These are phyloP conservation scores for Leucocoprinus leucothites DNA, from an alignment of 768 basidiomycete genomes.

Conservation along the genomic window DNA sequence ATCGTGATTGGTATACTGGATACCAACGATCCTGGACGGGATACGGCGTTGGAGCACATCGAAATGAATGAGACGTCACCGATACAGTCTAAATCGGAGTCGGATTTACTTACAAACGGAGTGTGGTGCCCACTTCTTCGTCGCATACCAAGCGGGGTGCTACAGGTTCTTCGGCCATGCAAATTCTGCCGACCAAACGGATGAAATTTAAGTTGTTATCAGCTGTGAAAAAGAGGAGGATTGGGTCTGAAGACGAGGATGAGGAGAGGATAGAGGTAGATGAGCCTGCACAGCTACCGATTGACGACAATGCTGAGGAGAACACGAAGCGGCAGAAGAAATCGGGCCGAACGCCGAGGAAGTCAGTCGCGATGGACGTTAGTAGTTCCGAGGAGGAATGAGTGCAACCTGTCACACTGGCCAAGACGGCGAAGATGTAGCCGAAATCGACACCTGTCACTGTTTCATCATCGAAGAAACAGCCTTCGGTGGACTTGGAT, in stretches of 20 bases:
- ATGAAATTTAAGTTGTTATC: background rate
- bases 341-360: background rate
- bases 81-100: no score
- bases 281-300: background rate
- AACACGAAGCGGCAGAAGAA: conserved; percentile 13
- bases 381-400: no score
- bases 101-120: no score
- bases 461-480: background rate
- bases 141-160: no score
- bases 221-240: background rate
- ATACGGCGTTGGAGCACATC: background rate
- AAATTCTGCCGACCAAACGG: background rate
- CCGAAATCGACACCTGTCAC: background rate
- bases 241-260: background rate
- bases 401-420: no score
- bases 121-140: no score
- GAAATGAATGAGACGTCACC: no score
- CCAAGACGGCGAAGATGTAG: no score
- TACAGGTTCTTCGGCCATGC: background rate
- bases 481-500: conserved; percentile 8
- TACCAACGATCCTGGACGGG: background rate
- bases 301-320: background rate
- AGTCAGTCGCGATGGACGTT: no score
- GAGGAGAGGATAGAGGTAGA: background rate
- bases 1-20: conserved; percentile 7